Conservation (phyloP, 108 stramenopile species). For the Poteriospumella lacustris region DNA sequence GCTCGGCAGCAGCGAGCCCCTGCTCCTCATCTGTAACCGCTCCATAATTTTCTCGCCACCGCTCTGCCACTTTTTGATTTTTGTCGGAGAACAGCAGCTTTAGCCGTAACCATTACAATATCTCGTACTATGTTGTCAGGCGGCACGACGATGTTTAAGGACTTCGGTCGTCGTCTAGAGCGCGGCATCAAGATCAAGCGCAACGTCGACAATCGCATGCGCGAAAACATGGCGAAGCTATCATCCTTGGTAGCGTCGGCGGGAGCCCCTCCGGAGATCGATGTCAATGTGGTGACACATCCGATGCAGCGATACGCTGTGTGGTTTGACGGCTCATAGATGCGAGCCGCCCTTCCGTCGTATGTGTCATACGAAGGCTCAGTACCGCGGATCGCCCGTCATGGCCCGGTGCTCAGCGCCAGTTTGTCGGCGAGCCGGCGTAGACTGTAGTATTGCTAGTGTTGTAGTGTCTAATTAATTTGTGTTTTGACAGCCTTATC, state of each 20-base stretch:
- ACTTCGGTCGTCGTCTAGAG: slow-evolving; percentile 61
- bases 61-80: too few relatives aligned
- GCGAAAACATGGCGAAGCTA: slow-evolving; percentile 32
- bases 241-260: neutral
- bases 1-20: too few relatives aligned
- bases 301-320: slow-evolving; percentile 61
- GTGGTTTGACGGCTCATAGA: slow-evolving; percentile 61
- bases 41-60: too few relatives aligned
- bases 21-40: too few relatives aligned
- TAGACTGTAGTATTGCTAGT: neutral
- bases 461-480: neutral
- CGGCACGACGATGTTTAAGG: slow-evolving; percentile 66
- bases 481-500: neutral
- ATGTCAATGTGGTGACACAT: slow-evolving; percentile 60
- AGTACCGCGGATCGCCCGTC: slow-evolving; percentile 65
- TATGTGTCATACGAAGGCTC: slow-evolving; percentile 65
- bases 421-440: neutral
- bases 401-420: slow-evolving; percentile 61
- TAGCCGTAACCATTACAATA: too few relatives aligned
- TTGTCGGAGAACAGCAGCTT: too few relatives aligned
- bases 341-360: slow-evolving; percentile 52
- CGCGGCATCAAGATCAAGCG: slow-evolving; percentile 62
- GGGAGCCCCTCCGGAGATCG: slow-evolving; percentile 21
- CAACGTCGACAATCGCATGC: slow-evolving; percentile 49
- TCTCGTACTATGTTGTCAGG: slow-evolving; percentile 63